These are phyloP conservation scores for Colletotrichum shisoi DNA, from an alignment of 2,329 filamentous ascomycete species.

Conservation along the genomic window DNA sequence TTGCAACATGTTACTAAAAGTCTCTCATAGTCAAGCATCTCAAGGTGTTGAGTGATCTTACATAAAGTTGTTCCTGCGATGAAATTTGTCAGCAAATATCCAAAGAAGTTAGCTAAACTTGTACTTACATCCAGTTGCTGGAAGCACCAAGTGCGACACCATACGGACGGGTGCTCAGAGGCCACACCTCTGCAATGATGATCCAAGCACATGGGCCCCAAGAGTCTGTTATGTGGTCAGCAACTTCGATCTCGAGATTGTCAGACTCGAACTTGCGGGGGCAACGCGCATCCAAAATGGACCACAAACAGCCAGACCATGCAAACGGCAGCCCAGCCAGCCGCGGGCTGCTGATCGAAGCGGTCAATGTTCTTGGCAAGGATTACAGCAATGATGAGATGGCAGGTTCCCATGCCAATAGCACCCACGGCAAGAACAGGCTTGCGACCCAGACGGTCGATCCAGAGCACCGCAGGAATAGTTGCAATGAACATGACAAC, in stretches of 20 bases:
- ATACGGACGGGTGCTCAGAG: slow-evolving; percentile 72
- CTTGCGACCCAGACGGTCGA: slow-evolving; percentile 70
- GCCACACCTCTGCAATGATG: slow-evolving; percentile 77
- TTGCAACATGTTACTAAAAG: background rate
- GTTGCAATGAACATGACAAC: slow-evolving; percentile 73
- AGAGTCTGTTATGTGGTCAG: slow-evolving; percentile 55
- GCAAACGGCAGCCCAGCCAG: slow-evolving; percentile 72
- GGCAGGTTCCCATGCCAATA: slow-evolving; percentile 72
- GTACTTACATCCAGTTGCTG: slow-evolving; percentile 67
- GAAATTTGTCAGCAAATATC: background rate
- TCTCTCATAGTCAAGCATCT: no score
- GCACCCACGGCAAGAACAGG: slow-evolving; percentile 70
- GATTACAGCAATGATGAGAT: slow-evolving; percentile 76
- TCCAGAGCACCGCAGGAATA: slow-evolving; percentile 70
- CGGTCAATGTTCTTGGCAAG: slow-evolving; percentile 68
- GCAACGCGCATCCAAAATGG: slow-evolving; percentile 69
- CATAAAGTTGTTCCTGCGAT: slow-evolving; percentile 63
- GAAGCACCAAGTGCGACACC: slow-evolving; percentile 74
- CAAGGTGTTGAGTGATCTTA: background rate
- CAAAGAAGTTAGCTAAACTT: fast-evolving
- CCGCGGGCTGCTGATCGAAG: slow-evolving; percentile 60
- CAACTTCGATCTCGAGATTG: background rate
- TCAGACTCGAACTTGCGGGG: slow-evolving; percentile 68
- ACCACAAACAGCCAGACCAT: slow-evolving; percentile 80
- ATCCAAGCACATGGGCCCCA: slow-evolving; percentile 82